phyloP scores from a whole-genome alignment of 164 flowering plant genomes.

The Tinospora cordifolia region DNA sequence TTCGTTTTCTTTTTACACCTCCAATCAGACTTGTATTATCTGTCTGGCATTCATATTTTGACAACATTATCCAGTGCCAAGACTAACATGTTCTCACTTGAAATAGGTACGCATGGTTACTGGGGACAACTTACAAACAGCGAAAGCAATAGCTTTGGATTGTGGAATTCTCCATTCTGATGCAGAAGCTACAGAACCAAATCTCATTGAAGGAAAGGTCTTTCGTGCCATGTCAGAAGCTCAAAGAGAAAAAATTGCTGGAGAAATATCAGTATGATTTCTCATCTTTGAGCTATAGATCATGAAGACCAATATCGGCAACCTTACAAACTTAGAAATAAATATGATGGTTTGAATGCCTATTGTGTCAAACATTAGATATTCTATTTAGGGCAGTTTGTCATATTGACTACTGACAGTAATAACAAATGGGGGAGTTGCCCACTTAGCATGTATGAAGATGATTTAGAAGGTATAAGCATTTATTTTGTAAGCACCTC shows the following conservation, averaged over 20 bases:
- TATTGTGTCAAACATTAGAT: too few relatives aligned
- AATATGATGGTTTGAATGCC: too few relatives aligned
- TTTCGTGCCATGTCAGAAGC: conserved; percentile 53
- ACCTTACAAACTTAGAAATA: too few relatives aligned
- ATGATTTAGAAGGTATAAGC: too few relatives aligned
- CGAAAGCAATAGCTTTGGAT: conserved; percentile 91
- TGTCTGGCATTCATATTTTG: not conserved
- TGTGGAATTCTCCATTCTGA: conserved; percentile 71
- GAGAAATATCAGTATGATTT: conserved; percentile 57
- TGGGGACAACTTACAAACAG: conserved; percentile 88
- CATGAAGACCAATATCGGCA: too few relatives aligned
- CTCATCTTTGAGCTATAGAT: too few relatives aligned
- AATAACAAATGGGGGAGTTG: too few relatives aligned
- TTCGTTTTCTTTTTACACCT: not conserved
- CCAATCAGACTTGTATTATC: not conserved
- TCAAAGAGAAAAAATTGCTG: conserved; percentile 49
- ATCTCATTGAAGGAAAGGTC: conserved; percentile 64
- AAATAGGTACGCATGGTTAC: conserved; percentile 91
- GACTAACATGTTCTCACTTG: not conserved
- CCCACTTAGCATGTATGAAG: too few relatives aligned
- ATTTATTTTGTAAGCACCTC: too few relatives aligned
- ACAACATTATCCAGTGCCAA: not conserved
- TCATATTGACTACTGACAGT: too few relatives aligned
- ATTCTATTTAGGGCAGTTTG: too few relatives aligned
- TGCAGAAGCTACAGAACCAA: conserved; percentile 54